These are phyloP conservation scores for Pyrus hybrid DNA, from an alignment of 331 rosid genomes.

Conservation along the genomic window DNA sequence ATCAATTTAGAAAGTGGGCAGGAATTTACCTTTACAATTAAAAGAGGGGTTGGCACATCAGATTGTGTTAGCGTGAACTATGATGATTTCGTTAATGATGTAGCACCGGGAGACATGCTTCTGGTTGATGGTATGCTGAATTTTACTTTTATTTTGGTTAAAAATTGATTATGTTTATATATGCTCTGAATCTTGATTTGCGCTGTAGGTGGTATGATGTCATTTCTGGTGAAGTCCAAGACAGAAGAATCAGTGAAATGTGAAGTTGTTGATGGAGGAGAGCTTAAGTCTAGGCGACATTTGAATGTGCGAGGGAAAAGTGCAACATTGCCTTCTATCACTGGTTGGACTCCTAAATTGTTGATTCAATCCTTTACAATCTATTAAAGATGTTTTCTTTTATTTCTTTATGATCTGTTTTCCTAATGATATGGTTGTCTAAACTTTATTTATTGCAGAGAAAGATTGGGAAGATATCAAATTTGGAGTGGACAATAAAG, in stretches of 20 bases:
- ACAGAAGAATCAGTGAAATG: conserved; percentile 80
- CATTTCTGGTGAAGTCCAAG: conserved; percentile 75
- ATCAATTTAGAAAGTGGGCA: conserved; percentile 58
- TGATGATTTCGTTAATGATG: conserved; percentile 94
- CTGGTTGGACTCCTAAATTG: conserved; percentile 49
- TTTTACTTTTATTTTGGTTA: background rate
- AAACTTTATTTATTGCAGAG: conserved; percentile 50
- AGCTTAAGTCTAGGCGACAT: conserved; percentile 86
- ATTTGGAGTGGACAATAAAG: conserved; percentile 93
- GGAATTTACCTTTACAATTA: conserved; percentile 88
- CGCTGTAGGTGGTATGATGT: conserved; percentile 93
- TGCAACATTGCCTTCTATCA: conserved; percentile 94
- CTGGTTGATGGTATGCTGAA: conserved; percentile 75
- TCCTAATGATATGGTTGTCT: conserved; percentile 12
- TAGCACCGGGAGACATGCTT: conserved; percentile 86
- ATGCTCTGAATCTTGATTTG: conserved; percentile 19
- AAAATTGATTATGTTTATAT: background rate
- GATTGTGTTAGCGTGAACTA: conserved; percentile 96
- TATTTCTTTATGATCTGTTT: background rate
- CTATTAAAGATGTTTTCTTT: background rate
- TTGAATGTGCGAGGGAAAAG: conserved; percentile 97
- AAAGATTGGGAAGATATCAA: conserved; percentile 99
- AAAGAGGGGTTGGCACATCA: conserved; percentile 78
- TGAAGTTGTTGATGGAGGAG: conserved; percentile 98
- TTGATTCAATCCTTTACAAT: background rate